These are phyloP conservation scores for Phyllostachys edulis DNA, from an alignment of 176 grass and related monocot species.

Conservation along the genomic window DNA sequence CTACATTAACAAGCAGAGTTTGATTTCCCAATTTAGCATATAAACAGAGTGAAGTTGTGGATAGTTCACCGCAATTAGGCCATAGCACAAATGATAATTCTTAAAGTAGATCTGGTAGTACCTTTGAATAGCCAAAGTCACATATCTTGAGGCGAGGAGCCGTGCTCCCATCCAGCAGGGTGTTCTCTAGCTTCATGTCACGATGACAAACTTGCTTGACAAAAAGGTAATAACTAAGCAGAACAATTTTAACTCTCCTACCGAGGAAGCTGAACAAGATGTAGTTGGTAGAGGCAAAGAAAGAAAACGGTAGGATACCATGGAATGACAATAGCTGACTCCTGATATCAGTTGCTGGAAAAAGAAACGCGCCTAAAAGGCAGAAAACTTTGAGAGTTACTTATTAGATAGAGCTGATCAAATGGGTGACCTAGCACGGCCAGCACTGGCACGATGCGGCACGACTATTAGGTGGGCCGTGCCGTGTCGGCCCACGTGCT, in stretches of 20 bases:
- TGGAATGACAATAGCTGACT: slow-evolving; percentile 83
- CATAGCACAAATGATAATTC: not conserved
- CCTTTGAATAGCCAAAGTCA: slow-evolving; percentile 62
- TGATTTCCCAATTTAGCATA: not conserved
- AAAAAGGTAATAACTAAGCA: slow-evolving; percentile 6
- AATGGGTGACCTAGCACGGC: too few relatives aligned
- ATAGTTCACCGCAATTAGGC: not conserved
- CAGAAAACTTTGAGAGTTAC: not conserved
- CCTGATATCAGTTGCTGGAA: slow-evolving; percentile 79
- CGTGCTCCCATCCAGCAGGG: slow-evolving; percentile 59
- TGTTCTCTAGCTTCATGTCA: slow-evolving; percentile 81
- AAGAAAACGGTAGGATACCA: slow-evolving; percentile 37
- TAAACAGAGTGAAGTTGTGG: not conserved
- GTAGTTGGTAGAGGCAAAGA: not conserved
- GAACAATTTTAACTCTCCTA: slow-evolving; percentile 5
- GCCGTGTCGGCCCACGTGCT: too few relatives aligned
- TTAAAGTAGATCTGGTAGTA: not conserved
- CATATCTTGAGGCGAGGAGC: slow-evolving; percentile 40
- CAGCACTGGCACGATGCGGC: too few relatives aligned
- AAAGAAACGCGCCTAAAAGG: slow-evolving; percentile 67
- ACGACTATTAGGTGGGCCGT: too few relatives aligned
- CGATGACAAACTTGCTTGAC: slow-evolving; percentile 81
- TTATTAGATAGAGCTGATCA: too few relatives aligned
- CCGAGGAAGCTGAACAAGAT: not conserved
- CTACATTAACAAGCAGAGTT: not conserved